These are phyloP conservation scores for Zymoseptoria brevis DNA, from an alignment of 2,329 filamentous ascomycete genomes.

Conservation along the genomic window DNA sequence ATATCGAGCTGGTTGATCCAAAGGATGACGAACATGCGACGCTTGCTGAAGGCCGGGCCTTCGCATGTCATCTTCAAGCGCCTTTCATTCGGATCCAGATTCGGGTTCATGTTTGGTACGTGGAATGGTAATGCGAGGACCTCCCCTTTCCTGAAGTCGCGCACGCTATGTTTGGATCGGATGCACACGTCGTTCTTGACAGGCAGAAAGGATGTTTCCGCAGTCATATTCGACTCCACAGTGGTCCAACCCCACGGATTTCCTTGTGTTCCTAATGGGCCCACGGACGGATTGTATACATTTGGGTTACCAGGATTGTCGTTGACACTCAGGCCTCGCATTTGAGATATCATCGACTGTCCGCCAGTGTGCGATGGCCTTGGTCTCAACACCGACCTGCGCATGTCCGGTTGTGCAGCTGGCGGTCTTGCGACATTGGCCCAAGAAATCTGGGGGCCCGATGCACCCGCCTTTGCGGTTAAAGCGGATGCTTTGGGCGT, in stretches of 20 bases:
- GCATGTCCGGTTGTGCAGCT: neutral
- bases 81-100: neutral
- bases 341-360: neutral
- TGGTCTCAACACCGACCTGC: neutral
- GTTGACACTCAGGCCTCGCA: neutral
- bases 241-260: neutral
- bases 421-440: neutral
- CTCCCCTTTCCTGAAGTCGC: conserved; percentile 11
- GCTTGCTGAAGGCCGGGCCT: conserved; percentile 13
- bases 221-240: neutral
- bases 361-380: neutral
- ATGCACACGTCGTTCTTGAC: neutral
- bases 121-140: conserved; percentile 15
- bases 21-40: conserved; percentile 15
- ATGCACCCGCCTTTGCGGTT: neutral
- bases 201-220: neutral
- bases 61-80: conserved; percentile 3
- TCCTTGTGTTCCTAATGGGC: neutral
- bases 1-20: conserved; percentile 8
- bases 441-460: neutral
- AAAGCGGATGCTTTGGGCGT: too few relatives aligned
- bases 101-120: conserved; percentile 12
- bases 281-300: neutral
- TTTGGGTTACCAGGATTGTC: neutral
- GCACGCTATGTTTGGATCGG: conserved; percentile 1